These are phyloP conservation scores for Aspergillus bridgeri DNA, from an alignment of 495 filamentous ascomycete genomes.

Conservation along the genomic window DNA sequence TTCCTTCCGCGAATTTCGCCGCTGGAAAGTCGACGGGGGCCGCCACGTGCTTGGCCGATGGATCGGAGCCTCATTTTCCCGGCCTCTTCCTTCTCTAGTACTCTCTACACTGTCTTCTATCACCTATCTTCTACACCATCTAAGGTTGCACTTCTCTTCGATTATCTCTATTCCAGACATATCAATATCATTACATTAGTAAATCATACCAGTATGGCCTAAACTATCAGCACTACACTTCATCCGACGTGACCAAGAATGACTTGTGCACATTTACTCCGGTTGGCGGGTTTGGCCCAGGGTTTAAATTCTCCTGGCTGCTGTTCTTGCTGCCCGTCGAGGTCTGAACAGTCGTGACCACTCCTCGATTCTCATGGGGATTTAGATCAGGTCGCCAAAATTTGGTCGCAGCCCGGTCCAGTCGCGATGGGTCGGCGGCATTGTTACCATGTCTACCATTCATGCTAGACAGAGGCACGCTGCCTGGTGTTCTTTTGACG, in stretches of 20 bases:
- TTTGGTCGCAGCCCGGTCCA: conserved; percentile 18
- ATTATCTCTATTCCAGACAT: neutral
- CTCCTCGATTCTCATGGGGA: conserved; percentile 22
- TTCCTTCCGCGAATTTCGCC: conserved; percentile 36
- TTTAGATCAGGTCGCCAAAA: conserved; percentile 36
- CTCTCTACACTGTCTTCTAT: neutral
- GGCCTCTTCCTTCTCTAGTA: neutral
- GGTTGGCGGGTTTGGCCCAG: conserved; percentile 22
- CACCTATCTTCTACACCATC: neutral
- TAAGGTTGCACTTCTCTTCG: neutral
- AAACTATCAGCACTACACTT: conserved; percentile 11
- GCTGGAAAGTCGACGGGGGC: conserved; percentile 14
- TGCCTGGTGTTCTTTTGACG: conserved; percentile 25
- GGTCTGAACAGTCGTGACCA: conserved; percentile 34
- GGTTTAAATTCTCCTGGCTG: conserved; percentile 41
- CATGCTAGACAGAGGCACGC: conserved; percentile 34
- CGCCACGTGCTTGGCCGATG: conserved; percentile 17
- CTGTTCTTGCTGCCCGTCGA: conserved; percentile 29
- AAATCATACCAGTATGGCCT: neutral
- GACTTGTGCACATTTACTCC: conserved; percentile 43
- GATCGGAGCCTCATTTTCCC: conserved; percentile 22
- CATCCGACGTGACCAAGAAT: conserved; percentile 34
- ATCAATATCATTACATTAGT: conserved; percentile 4
- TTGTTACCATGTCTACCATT: conserved; percentile 21
- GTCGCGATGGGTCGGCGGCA: conserved; percentile 11